Base-by-base conservation (phyloP, 2,329 filamentous ascomycete genomes). In the Seiridium unicorne region DNA sequence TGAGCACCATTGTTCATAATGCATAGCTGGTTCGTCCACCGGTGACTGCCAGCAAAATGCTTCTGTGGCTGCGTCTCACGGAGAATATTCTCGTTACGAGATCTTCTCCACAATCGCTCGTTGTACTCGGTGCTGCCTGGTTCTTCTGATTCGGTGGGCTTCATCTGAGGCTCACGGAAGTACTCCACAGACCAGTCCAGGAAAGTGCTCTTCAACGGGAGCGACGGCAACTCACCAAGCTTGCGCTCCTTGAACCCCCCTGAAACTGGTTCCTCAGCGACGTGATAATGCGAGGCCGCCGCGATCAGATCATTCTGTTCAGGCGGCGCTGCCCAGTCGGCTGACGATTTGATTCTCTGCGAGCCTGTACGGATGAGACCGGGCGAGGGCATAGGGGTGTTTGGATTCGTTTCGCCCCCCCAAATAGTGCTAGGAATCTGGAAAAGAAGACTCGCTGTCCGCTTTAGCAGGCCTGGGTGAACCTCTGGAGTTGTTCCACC, bases 131-230 rank as follows among this genome's bases (percentile, higher is more conserved):
- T 91, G 70, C 93, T 97, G 40, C 95, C 95, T 11, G 95, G 95
- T 71, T 99, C 95, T 68, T 99, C 95, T 32, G 93, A 91, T 73
- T 99, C 95, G 60, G 91, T 93, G 3, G 92, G 89, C 72, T 95
- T 96, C 95, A 99, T 98, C 75, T 99, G 95, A 38, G 95, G 95
- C 74, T 98, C 93, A 36, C 93, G 91, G 82, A 98, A 99, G 73
- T 99, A 98, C 74, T 94, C 94, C 49, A 95, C 93, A 3, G 93
- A 97, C 93, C 94, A 99, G 64, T 97, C 92, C 63, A 97, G 82
- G 74, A 98, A 96, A 7, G 84, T 88, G 72, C 93, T 97, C 61
- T 84, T 84, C 18, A 99, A 74, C 1, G 95, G 95, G 35, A 98
- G 83, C 10, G 74, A 76, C 1, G 91, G 89, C 8, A 79, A 67